Percentiles rank a stretch among this genome's conserved stretches.
phyloP scores from a whole-genome alignment of 345 rosid species.

The Mercurialis annua region DNA sequence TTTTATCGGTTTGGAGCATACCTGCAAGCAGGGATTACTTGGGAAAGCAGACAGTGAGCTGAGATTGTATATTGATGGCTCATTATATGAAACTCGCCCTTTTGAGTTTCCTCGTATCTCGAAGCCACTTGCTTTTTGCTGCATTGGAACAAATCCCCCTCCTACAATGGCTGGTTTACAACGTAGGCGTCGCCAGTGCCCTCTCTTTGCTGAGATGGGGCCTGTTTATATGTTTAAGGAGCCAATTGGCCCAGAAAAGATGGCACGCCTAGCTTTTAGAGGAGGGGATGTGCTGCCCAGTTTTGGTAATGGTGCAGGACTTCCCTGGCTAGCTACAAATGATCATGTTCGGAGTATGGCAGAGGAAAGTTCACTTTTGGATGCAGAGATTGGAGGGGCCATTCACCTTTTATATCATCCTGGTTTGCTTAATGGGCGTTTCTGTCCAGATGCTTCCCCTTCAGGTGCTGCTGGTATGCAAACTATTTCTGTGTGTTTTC shows the following conservation, averaged over 20 bases:
- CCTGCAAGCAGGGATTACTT: constrained; percentile 71
- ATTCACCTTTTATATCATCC: constrained; percentile 94
- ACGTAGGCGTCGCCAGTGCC: constrained; percentile 98
- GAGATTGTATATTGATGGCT: constrained; percentile 87
- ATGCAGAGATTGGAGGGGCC: constrained; percentile 85
- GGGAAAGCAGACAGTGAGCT: constrained; percentile 96
- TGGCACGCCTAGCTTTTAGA: constrained; percentile 86
- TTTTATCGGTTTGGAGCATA: constrained; percentile 92
- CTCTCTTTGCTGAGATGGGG: constrained; percentile 99
- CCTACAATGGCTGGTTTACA: constrained; percentile 98
- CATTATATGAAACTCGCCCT: constrained; percentile 86
- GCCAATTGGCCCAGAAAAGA: constrained; percentile 89
- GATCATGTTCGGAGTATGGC: constrained; percentile 54
- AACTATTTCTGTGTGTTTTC: background rate
- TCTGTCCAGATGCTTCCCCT: constrained; percentile 97
- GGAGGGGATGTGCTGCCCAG: constrained; percentile 93
- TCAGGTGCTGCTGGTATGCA: constrained; percentile 78
- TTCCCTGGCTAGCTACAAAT: constrained; percentile 91
- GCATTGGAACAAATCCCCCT: constrained; percentile 98
- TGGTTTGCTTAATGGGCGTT: constrained; percentile 78
- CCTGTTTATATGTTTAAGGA: constrained; percentile 94
- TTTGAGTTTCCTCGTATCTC: constrained; percentile 95
- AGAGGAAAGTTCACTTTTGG: constrained; percentile 78
- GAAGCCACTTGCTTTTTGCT: constrained; percentile 93
- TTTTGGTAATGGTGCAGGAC: constrained; percentile 91